Evolutionary conservation across 2,329 filamentous ascomycete genomes (phyloP), one percentile per base, ranked within the genome.

Genomic region (Monosporascus sp.): DNA sequence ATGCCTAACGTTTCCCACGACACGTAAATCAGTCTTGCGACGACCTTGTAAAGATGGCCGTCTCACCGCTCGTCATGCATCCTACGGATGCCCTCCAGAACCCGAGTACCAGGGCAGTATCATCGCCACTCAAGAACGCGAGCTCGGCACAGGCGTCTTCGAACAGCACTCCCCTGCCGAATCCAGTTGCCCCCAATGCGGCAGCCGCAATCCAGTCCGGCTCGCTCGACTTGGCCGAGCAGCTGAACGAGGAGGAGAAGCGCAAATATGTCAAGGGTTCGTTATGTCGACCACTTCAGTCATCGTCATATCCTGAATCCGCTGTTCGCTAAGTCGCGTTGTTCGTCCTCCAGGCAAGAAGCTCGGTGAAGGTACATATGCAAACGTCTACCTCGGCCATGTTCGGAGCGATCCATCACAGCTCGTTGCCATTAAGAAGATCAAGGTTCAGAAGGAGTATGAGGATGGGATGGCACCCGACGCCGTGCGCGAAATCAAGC

Each of bases 331-430:
- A 53, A 56, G 51, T 45, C 16, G 31, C 27, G 51, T 46, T 8
- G 5, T 26, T 49, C 24, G 40, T 49, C 52, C 52, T 51, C 48
- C 60, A 91, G 89, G 90, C 66, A 91, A 89, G 70, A 94, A 94
- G 68, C 84, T 99, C 55, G 94, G 94, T 70, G 91, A 96, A 72
- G 94, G 94, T 76, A 97, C 94, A 59, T 99, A 99, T 70, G 94
- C 94, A 68, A 87, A 95, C 65, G 94, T 99, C 65, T 97, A 91
- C 76, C 84, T 92, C 51, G 94, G 92, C 50, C 88, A 93, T 71
- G 80, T 94, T 46, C 83, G 86, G 55, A 76, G 74, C 61, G 85
- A 94, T 63, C 87, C 91, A 6, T 79, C 79, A 37, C 81, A 84
- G 43, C 82, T 88, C 52, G 89, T 99, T 58, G 94, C 94, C 63